phyloP scores from a whole-genome alignment of 331 rosid species.

The Quercus phellos region DNA sequence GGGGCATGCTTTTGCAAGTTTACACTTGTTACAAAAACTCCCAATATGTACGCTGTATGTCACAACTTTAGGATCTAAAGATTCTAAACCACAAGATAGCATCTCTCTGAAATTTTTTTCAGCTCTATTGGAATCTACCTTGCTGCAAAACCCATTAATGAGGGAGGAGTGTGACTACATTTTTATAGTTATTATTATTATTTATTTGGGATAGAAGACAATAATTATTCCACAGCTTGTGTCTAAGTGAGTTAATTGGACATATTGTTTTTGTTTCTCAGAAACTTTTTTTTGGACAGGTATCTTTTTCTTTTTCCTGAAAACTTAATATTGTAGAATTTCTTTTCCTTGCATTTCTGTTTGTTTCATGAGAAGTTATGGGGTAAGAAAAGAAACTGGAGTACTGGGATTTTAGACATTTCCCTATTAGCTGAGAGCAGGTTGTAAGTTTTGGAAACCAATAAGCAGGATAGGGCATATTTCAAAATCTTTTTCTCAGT shows the following conservation, averaged over 20 bases:
- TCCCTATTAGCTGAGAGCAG: neutral
- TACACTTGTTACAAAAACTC: slow-evolving; percentile 53
- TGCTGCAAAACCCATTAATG: slow-evolving; percentile 66
- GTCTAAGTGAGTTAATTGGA: neutral
- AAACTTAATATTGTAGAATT: neutral
- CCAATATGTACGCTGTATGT: slow-evolving; percentile 65
- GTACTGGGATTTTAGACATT: slow-evolving; percentile 9
- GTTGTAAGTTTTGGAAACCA: neutral
- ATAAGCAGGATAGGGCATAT: neutral
- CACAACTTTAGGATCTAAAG: slow-evolving; percentile 53
- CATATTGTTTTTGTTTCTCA: neutral
- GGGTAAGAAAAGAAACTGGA: slow-evolving; percentile 14
- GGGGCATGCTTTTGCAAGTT: slow-evolving; percentile 55
- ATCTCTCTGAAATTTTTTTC: slow-evolving; percentile 59
- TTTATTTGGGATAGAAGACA: neutral
- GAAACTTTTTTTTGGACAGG: neutral
- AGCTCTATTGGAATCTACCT: slow-evolving; percentile 48
- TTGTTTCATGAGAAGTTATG: neutral
- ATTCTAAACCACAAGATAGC: slow-evolving; percentile 50
- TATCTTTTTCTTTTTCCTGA: no score
- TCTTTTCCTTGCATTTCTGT: neutral
- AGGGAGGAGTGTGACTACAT: slow-evolving; percentile 55
- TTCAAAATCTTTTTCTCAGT: neutral
- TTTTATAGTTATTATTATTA: no score
- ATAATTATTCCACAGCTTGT: neutral